Evolutionary conservation across 1,284 basidiomycete genomes (phyloP).

Genomic region (Pterulicium gracile): DNA sequence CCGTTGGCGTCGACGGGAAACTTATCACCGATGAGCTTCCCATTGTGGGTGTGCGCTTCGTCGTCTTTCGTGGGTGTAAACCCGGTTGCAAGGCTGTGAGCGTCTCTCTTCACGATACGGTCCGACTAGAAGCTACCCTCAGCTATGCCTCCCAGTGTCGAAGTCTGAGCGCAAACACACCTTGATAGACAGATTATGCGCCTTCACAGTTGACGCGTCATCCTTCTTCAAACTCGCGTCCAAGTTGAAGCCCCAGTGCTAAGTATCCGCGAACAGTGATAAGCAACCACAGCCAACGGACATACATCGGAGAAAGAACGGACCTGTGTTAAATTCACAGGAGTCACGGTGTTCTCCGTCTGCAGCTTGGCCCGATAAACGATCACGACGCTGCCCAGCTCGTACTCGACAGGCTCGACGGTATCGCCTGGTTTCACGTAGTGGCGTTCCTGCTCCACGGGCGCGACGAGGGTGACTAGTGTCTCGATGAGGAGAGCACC

Average conservation of each 20-base stretch:
- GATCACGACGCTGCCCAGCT: constrained; percentile 52
- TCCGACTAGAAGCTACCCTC: constrained; percentile 32
- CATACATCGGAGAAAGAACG: background rate
- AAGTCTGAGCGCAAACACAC: constrained; percentile 18
- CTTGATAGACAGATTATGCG: constrained; percentile 49
- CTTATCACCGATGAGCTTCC: constrained; percentile 44
- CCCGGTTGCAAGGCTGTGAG: constrained; percentile 36
- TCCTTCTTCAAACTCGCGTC: constrained; percentile 46
- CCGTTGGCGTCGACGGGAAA: constrained; percentile 35
- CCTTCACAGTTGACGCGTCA: constrained; percentile 37
- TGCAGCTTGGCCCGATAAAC: constrained; percentile 56
- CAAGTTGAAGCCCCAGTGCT: constrained; percentile 78
- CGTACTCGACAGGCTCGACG: constrained; percentile 25
- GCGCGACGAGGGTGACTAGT: constrained; percentile 43
- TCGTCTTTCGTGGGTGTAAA: constrained; percentile 36
- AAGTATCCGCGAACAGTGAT: constrained; percentile 5
- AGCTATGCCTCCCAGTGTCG: no score
- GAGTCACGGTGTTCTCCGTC: constrained; percentile 43
- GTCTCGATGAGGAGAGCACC: constrained; percentile 50
- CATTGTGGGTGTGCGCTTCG: constrained; percentile 36
- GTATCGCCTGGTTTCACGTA: constrained; percentile 16
- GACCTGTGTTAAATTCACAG: constrained; percentile 60
- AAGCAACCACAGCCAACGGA: constrained; percentile 1
- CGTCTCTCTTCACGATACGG: constrained; percentile 40
- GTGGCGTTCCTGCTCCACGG: constrained; percentile 24